Conservation (phyloP, 495 filamentous ascomycete species). For the Beverwykella pulmonaria region DNA sequence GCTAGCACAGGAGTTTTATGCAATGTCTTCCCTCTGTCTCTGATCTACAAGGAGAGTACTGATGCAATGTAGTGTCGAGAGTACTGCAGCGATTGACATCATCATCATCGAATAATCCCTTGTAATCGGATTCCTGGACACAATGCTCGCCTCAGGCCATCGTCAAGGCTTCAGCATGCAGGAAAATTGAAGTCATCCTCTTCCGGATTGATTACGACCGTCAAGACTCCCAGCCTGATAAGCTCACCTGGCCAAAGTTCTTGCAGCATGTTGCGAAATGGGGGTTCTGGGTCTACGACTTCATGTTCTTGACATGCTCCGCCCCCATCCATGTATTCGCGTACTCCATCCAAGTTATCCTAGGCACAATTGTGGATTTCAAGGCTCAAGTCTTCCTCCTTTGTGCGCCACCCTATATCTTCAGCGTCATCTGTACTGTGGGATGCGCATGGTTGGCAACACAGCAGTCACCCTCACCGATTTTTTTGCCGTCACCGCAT, state of each 20-base stretch:
- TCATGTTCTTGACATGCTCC: constrained; percentile 28
- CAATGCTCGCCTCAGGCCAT: constrained; percentile 26
- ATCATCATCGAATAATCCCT: constrained; percentile 23
- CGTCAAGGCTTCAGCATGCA: constrained; percentile 22
- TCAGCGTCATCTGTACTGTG: constrained; percentile 22
- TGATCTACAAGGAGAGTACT: neutral
- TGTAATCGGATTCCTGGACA: constrained; percentile 33
- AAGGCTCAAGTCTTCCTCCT: constrained; percentile 22
- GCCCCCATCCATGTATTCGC: constrained; percentile 31
- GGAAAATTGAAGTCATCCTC: constrained; percentile 27
- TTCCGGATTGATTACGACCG: constrained; percentile 36
- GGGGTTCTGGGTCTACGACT: constrained; percentile 29
- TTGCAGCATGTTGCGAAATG: constrained; percentile 15
- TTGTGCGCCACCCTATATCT: constrained; percentile 28
- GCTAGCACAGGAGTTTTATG: constrained; percentile 38
- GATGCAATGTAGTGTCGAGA: constrained; percentile 23
- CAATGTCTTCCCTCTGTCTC: neutral
- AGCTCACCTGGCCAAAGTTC: constrained; percentile 28
- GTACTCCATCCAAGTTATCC: constrained; percentile 33
- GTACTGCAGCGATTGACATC: constrained; percentile 25
- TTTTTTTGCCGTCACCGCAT: constrained; percentile 29
- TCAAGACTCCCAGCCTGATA: constrained; percentile 24
- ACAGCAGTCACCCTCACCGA: constrained; percentile 22
- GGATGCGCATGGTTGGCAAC: constrained; percentile 22
- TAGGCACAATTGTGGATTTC: constrained; percentile 12